Conservation (phyloP, 2,329 filamentous ascomycete species). For the Pseudodiploospora longispora region DNA sequence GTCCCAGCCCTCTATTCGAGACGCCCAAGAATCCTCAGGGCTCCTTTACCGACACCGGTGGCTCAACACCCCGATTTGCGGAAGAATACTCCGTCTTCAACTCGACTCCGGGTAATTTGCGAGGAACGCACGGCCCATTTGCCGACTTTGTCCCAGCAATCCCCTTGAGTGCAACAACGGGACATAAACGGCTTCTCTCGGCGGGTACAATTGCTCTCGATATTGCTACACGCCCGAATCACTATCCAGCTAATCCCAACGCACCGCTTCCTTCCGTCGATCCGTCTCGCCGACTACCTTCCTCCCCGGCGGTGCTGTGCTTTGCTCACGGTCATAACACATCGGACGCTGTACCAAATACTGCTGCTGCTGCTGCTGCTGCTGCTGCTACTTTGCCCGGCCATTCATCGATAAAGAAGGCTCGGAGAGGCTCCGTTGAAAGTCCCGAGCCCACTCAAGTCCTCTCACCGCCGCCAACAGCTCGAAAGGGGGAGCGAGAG, state of each 20-base stretch:
- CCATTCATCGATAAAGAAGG: constrained; percentile 34
- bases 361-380: too few species aligned
- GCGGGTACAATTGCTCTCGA: constrained; percentile 40
- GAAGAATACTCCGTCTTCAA: constrained; percentile 61
- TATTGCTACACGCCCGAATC: constrained; percentile 54
- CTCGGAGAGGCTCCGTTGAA: constrained; percentile 32
- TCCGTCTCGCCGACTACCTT: constrained; percentile 48
- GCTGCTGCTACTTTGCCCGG: constrained; percentile 8
- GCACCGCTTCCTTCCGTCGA: constrained; percentile 52
- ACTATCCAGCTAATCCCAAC: constrained; percentile 46
- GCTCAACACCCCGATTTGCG: constrained; percentile 54
- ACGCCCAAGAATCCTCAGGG: constrained; percentile 44
- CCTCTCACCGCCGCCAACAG: constrained; percentile 52
- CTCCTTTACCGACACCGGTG: constrained; percentile 40
- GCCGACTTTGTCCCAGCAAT: constrained; percentile 34
- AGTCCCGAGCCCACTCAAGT: constrained; percentile 37
- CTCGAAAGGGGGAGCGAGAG: constrained; percentile 46
- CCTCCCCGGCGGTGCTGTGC: constrained; percentile 40
- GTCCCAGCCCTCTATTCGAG: constrained; percentile 48
- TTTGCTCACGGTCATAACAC: too few species aligned
- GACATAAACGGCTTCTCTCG: constrained; percentile 45
- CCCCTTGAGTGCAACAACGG: constrained; percentile 24
- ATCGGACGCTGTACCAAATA: too few species aligned
- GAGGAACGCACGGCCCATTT: constrained; percentile 37
- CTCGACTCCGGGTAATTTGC: constrained; percentile 52